A percentile compares a stretch with the other conserved stretches of the same genome.
phyloP scores from a whole-genome alignment of 305 asterid genomes.

The Andrographis paniculata region DNA sequence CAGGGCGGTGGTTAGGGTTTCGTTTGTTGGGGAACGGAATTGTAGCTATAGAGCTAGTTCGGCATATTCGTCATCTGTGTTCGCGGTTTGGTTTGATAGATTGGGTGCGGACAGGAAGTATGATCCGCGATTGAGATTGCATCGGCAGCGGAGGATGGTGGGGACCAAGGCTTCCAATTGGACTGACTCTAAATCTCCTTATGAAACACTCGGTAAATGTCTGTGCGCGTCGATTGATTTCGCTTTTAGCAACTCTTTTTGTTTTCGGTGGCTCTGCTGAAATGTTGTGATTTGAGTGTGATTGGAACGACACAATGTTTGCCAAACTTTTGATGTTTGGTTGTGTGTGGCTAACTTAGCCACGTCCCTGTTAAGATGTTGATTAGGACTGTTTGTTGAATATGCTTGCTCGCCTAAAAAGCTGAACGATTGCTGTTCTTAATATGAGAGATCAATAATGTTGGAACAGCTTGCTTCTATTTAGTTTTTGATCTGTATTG shows the following conservation, averaged over 20 bases:
- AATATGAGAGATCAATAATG: neutral
- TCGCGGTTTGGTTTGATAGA: conserved; percentile 36
- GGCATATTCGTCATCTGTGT: conserved; percentile 23
- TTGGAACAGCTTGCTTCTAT: neutral
- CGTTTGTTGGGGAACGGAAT: conserved; percentile 25
- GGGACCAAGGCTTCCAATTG: conserved; percentile 69
- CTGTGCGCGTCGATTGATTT: neutral
- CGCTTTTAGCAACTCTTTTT: neutral
- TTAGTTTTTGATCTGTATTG: neutral
- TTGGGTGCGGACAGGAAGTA: conserved; percentile 24
- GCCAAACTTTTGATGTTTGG: neutral
- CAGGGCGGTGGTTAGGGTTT: conserved; percentile 50
- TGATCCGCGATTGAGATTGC: conserved; percentile 34
- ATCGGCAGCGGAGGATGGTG: conserved; percentile 65
- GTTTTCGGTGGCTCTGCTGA: too few species aligned
- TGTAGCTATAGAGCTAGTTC: conserved; percentile 24
- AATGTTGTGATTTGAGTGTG: neutral
- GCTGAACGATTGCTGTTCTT: neutral
- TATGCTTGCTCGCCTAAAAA: neutral
- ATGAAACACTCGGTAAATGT: conserved; percentile 75
- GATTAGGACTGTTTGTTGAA: neutral
- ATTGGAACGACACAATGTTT: too few species aligned
- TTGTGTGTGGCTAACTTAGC: neutral
- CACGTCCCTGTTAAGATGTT: too few species aligned
- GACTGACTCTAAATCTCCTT: conserved; percentile 76